These are phyloP conservation scores for Stagonosporopsis rhizophila DNA, from an alignment of 2,329 filamentous ascomycete genomes.

Conservation along the genomic window DNA sequence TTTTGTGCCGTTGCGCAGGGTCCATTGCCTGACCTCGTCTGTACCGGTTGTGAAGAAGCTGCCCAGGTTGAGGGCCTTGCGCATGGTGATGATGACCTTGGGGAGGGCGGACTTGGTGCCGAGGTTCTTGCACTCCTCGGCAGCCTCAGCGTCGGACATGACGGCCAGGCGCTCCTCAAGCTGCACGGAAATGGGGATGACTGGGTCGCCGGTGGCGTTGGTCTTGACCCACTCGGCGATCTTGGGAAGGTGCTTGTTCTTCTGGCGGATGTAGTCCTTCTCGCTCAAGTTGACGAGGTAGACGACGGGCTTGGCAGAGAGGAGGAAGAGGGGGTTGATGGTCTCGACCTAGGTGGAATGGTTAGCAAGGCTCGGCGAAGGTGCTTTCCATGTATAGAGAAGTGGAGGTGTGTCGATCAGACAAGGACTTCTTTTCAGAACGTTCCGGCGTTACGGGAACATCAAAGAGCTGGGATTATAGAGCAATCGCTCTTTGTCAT, in stretches of 20 bases:
- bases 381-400: constrained; percentile 9
- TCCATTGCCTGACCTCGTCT: constrained; percentile 99
- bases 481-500: constrained; percentile 99
- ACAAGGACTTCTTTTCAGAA: constrained; percentile 84
- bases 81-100: constrained; percentile 93
- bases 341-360: constrained; percentile 76
- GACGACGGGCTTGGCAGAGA: constrained; percentile 96
- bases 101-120: constrained; percentile 87
- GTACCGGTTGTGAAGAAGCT: constrained; percentile 97
- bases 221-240: constrained; percentile 96
- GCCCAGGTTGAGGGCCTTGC: constrained; percentile 84
- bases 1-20: constrained; percentile 92
- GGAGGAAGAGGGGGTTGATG: constrained; percentile 94
- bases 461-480: constrained; percentile 99
- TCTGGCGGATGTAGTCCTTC: constrained; percentile 96
- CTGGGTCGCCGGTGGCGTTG: constrained; percentile 83
- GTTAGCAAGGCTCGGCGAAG: constrained; percentile 35
- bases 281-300: constrained; percentile 97
- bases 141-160: constrained; percentile 77
- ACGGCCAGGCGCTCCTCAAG: constrained; percentile 91
- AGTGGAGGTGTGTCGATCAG: constrained; percentile 60
- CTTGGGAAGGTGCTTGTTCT: constrained; percentile 98
- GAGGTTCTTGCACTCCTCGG: constrained; percentile 87
- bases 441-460: constrained; percentile 79
- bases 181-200: constrained; percentile 90